Base-by-base conservation (phyloP, 192 early-diverging fungal genomes). In the Dispira simplex region DNA sequence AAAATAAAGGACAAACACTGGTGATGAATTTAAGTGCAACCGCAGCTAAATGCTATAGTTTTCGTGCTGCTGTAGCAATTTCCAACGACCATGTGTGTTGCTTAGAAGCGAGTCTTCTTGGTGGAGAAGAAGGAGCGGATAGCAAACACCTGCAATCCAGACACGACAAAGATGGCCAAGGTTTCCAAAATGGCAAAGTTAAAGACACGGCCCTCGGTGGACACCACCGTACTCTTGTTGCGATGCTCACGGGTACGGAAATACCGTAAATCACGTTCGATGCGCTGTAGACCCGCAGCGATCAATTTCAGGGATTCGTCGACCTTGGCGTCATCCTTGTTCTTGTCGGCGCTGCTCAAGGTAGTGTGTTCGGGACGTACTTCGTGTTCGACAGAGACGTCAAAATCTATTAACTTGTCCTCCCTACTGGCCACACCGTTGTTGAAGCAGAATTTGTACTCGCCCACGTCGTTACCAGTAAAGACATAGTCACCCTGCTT, bases 381-480 rank as follows among this genome's bases (percentile, higher is more conserved):
- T 76, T 97, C 93, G 73, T 95, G 82, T 72, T 99, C 92, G 16
- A 93, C 79, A 0, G 84, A 80, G 63, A 98, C 89, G 66, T 98
- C 96, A 74, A 98, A 94, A 70, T 98, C 96, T 32, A 99, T 80
- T 10, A 85, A 73, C 69, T 99, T 99, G 68, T 97, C 92, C 14
- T 88, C 85, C 81, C 93, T 95, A 12, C 92, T 91, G 26, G 92
- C 88, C 81, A 95, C 86, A 45, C 81, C 81, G 69, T 99, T 99
- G 66, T 86, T 87, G 80, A 99, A 99, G 81, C 97, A 99, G 77
- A 95, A 94, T 5, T 88, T 78, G 72, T 94, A 92, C 73, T 99
- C 97, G 65, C 97, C 97, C 20, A 80, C 77, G 57, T 82, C 71
- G 44, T 82, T 83, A 14, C 92, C 89, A 3, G 87, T 86, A 69